phyloP scores from a whole-genome alignment of 2,329 filamentous ascomycete species.

The Fonsecaea multimorphosa region DNA sequence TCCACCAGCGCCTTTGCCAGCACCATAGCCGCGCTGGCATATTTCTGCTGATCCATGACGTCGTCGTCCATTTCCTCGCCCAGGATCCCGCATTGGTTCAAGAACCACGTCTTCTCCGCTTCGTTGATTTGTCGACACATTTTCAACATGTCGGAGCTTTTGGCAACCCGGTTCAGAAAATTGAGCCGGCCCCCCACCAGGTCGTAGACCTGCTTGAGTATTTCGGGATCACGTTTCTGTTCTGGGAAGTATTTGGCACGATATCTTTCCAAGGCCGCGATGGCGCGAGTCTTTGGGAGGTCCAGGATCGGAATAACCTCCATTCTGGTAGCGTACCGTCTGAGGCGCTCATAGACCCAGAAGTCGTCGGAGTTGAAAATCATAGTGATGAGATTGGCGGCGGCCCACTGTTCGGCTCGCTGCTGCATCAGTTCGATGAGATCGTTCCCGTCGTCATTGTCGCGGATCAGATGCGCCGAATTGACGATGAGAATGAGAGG shows the following conservation, averaged over 20 bases:
- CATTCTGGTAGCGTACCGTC: conserved; percentile 91
- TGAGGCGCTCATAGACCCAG: conserved; percentile 95
- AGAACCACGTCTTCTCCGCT: conserved; percentile 77
- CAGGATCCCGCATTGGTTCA: conserved; percentile 79
- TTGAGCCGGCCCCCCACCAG: conserved; percentile 85
- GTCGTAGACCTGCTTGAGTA: conserved; percentile 80
- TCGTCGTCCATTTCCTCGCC: conserved; percentile 88
- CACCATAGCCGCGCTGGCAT: conserved; percentile 91
- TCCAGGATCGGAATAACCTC: conserved; percentile 88
- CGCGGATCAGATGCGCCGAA: conserved; percentile 85
- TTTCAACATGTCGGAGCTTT: conserved; percentile 76
- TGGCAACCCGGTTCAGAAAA: conserved; percentile 89
- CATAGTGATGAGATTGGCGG: conserved; percentile 82
- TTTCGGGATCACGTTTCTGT: conserved; percentile 54
- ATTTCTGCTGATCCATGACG: conserved; percentile 98
- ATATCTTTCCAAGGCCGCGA: conserved; percentile 78
- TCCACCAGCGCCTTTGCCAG: conserved; percentile 91
- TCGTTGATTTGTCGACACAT: conserved; percentile 76
- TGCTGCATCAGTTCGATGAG: conserved; percentile 94
- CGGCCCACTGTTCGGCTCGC: conserved; percentile 94
- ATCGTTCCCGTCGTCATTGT: conserved; percentile 91
- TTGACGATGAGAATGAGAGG: conserved; percentile 95
- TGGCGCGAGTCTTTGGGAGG: conserved; percentile 76
- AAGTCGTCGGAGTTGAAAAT: conserved; percentile 98
- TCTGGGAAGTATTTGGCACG: conserved; percentile 79